Evolutionary conservation across 257 asterid genomes (phyloP).

Genomic region (Gentiana macrophylla): DNA sequence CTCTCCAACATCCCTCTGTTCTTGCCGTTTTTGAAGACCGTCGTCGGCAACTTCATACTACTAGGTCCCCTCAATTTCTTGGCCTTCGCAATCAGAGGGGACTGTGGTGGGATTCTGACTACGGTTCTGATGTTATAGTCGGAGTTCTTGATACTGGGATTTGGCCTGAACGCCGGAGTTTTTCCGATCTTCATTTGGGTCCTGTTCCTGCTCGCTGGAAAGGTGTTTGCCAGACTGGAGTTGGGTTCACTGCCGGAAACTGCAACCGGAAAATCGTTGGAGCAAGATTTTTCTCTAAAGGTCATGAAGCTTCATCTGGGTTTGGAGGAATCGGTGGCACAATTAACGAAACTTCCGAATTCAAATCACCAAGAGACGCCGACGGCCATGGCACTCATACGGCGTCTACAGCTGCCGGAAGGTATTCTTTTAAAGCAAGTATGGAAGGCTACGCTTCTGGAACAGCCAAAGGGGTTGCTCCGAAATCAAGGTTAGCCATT

Average conservation of each 20-base stretch:
- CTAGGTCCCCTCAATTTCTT: slow-evolving; percentile 93
- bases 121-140: slow-evolving; percentile 78
- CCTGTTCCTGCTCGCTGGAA: slow-evolving; percentile 80
- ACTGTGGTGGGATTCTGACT: slow-evolving; percentile 86
- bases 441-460: slow-evolving; percentile 95
- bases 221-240: slow-evolving; percentile 63
- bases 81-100: slow-evolving; percentile 89
- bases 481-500: slow-evolving; percentile 79
- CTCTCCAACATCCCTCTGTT: slow-evolving; percentile 57
- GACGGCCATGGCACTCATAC: slow-evolving; percentile 99
- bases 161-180: slow-evolving; percentile 95
- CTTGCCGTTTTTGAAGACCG: slow-evolving; percentile 76
- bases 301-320: slow-evolving; percentile 67
- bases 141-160: slow-evolving; percentile 88
- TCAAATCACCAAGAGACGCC: slow-evolving; percentile 80
- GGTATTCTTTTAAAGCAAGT: slow-evolving; percentile 66
- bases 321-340: slow-evolving; percentile 64
- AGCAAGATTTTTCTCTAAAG: slow-evolving; percentile 75
- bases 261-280: slow-evolving; percentile 80
- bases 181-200: slow-evolving; percentile 80
- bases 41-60: slow-evolving; percentile 82
- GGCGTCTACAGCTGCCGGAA: slow-evolving; percentile 96
- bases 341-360: slow-evolving; percentile 74
- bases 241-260: slow-evolving; percentile 27
- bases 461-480: slow-evolving; percentile 93